Evolutionary conservation across 2,329 filamentous ascomycete species (phyloP), one percentile per base, ranked within the genome.

Genomic region (Colletotrichum lupini): DNA sequence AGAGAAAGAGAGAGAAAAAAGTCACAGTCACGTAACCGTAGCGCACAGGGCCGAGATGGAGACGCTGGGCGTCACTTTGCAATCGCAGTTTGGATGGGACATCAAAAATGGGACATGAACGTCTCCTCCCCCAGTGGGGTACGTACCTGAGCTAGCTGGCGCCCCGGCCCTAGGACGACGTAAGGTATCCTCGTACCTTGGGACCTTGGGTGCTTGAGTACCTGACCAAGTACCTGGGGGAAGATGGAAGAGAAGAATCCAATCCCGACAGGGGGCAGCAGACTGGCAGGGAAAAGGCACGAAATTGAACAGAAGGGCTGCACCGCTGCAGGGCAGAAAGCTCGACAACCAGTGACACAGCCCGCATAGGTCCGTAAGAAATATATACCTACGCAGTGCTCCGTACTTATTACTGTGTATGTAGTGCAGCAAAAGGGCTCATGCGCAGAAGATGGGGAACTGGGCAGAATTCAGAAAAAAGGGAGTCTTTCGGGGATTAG

Each of bases 41-140:
- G 68, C 63, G 49, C 64, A n/a, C 65, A 72, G 61, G 69, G 65
- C 66, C 66, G 65, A 63, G 35, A 68, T 62, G 69, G 65, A 68
- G 69, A 63, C 63, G 63, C 49, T 35, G 68, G 68, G 63, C 32
- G 42, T 49, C 58, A 26, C 24, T 46, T 37, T 12, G 58, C 58
- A 26, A 46, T 42, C 16, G 58, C 35, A 28, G 37, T 53, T 65
- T 37, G 68, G 62, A 58, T 57, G 49, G 57, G 24, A 62, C 32
- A 46, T 46, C 68, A 67, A 56, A 55, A 67, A 61, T 55, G 46
- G 55, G 46, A 67, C 64, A 58, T 42, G 64, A 22, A 32, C 57
- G 37, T 65, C 32, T 46, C 42, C 42, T 46, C 42, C 42, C 42
- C 42, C 55, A 26, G 52, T 55, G 52, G n/a, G 24, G 24, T 26